Percentiles rank a stretch among this genome's conserved stretches.
phyloP scores from a whole-genome alignment of 306 rosid genomes.

The Casuarina glauca region DNA sequence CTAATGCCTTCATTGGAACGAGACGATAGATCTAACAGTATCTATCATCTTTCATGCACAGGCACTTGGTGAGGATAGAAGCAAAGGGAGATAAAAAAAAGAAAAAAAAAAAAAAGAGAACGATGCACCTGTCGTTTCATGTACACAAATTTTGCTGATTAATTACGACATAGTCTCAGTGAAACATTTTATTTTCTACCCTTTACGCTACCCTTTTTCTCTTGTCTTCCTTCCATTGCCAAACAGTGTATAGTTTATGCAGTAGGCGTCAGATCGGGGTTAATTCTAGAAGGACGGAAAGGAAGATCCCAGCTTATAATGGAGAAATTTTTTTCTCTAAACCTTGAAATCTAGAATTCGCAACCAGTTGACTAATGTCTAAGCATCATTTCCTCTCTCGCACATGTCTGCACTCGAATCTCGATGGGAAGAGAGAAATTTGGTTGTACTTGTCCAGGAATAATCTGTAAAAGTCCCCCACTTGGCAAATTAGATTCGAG shows the following conservation, averaged over 20 bases:
- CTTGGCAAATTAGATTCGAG: neutral
- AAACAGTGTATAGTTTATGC: too few relatives aligned
- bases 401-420: constrained; percentile 16
- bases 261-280: neutral
- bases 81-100: too few relatives aligned
- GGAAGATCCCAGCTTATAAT: neutral
- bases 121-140: too few relatives aligned
- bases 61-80: too few relatives aligned
- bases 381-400: neutral
- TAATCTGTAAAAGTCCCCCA: neutral
- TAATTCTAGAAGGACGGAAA: neutral
- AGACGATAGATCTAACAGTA: neutral
- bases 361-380: constrained; percentile 22
- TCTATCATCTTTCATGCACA: too few relatives aligned
- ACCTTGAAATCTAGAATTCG: neutral
- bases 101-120: too few relatives aligned
- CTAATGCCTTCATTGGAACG: neutral
- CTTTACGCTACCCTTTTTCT: too few relatives aligned
- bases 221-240: too few relatives aligned
- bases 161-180: too few relatives aligned
- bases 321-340: neutral
- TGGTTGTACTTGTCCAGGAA: constrained; percentile 2
- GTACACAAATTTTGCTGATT: too few relatives aligned
- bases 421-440: constrained; percentile 9
- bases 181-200: too few relatives aligned